phyloP scores from a whole-genome alignment of 2,329 filamentous ascomycete genomes.

The Emmonsia crescens region DNA sequence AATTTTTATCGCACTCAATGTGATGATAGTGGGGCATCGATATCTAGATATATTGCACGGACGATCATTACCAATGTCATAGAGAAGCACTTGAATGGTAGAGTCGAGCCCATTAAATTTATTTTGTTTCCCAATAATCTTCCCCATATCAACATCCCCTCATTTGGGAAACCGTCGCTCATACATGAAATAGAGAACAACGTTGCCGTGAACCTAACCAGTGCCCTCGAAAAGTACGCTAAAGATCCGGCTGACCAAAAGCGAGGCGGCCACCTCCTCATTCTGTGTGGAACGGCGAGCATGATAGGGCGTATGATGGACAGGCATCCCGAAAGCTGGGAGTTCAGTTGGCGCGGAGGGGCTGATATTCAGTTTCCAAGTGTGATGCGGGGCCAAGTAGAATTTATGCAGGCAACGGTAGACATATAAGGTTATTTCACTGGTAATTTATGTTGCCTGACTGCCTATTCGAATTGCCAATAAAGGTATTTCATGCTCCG shows the following conservation, averaged over 20 bases:
- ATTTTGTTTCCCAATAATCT: background rate
- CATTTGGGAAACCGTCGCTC: background rate
- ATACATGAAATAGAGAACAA: background rate
- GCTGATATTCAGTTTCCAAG: constrained; percentile 3
- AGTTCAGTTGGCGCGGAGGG: background rate
- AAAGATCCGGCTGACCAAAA: background rate
- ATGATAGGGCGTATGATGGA: background rate
- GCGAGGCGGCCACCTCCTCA: background rate
- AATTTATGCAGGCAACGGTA: background rate
- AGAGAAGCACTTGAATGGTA: background rate
- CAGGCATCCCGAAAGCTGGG: constrained; percentile 1
- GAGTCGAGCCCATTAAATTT: background rate
- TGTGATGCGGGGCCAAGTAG: background rate
- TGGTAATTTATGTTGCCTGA: background rate
- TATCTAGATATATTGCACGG: background rate
- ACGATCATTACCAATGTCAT: constrained; percentile 2
- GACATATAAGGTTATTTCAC: background rate
- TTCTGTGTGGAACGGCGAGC: background rate
- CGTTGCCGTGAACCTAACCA: background rate
- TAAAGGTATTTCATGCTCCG: background rate
- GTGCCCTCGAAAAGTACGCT: background rate
- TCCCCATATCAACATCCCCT: background rate
- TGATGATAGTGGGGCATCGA: background rate
- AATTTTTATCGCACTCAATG: constrained; percentile 1
- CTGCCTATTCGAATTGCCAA: background rate